Evolutionary conservation across 2,329 filamentous ascomycete genomes (phyloP).

Genomic region (Phialophora verrucosa): DNA sequence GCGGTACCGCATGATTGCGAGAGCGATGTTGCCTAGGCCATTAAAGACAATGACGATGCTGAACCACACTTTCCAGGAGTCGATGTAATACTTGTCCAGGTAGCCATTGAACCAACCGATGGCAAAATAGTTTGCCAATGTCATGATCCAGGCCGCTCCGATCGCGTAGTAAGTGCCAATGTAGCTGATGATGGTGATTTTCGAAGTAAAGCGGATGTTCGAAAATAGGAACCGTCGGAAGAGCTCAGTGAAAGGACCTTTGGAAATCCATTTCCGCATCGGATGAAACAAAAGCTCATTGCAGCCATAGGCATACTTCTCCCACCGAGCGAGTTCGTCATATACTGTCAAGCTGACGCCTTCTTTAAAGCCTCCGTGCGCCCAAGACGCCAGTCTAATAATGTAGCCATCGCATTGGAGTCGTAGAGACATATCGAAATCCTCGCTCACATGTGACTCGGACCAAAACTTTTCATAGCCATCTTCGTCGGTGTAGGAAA

Average conservation of each 20-base stretch:
- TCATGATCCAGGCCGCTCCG: slow-evolving; percentile 68
- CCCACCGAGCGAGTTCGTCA: slow-evolving; percentile 82
- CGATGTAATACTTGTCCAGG: slow-evolving; percentile 70
- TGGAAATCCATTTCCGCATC: slow-evolving; percentile 72
- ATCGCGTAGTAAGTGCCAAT: slow-evolving; percentile 77
- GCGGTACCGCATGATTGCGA: slow-evolving; percentile 68
- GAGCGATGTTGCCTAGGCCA: slow-evolving; percentile 64
- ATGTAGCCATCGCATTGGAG: slow-evolving; percentile 72
- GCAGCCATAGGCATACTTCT: slow-evolving; percentile 85
- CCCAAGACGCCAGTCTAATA: slow-evolving; percentile 72
- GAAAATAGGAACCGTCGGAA: slow-evolving; percentile 76
- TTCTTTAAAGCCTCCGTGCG: slow-evolving; percentile 73
- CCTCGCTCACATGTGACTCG: slow-evolving; percentile 75
- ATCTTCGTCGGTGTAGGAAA: slow-evolving; percentile 56
- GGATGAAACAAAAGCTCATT: slow-evolving; percentile 83
- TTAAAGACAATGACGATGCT: slow-evolving; percentile 70
- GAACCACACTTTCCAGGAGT: slow-evolving; percentile 69
- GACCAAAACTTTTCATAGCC: slow-evolving; percentile 70
- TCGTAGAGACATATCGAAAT: slow-evolving; percentile 76
- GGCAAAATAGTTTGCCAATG: slow-evolving; percentile 71
- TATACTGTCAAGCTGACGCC: slow-evolving; percentile 84
- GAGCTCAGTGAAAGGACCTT: slow-evolving; percentile 78
- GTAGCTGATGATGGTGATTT: slow-evolving; percentile 73
- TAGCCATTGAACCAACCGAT: slow-evolving; percentile 73
- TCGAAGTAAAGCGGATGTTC: slow-evolving; percentile 64